phyloP scores from a whole-genome alignment of 768 basidiomycete species.

The Russula olivacea region DNA sequence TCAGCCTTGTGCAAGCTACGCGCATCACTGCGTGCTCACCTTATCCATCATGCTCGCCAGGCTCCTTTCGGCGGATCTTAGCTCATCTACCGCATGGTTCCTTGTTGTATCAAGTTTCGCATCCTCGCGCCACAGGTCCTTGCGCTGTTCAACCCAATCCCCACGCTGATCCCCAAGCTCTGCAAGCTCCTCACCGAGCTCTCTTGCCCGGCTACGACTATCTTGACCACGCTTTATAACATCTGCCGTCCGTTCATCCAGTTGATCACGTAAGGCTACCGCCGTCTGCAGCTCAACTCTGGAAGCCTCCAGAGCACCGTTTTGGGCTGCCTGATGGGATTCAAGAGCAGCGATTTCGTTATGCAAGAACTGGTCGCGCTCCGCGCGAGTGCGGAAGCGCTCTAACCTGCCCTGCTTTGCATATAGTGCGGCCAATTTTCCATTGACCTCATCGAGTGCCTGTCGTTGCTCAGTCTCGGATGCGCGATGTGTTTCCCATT shows the following conservation, averaged over 20 bases:
- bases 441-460: slow-evolving; percentile 67
- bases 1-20: slow-evolving; percentile 16
- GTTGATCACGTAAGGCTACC: slow-evolving; percentile 43
- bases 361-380: slow-evolving; percentile 78
- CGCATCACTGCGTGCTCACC: slow-evolving; percentile 40
- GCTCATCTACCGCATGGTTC: slow-evolving; percentile 69
- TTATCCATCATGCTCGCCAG: slow-evolving; percentile 95
- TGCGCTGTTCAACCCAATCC: slow-evolving; percentile 71
- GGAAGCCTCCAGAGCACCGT: slow-evolving; percentile 48
- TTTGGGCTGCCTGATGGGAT: slow-evolving; percentile 52
- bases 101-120: slow-evolving; percentile 78
- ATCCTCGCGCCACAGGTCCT: slow-evolving; percentile 94
- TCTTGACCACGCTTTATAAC: slow-evolving; percentile 60
- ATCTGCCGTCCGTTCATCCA: slow-evolving; percentile 53
- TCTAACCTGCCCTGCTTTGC: slow-evolving; percentile 87
- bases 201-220: slow-evolving; percentile 48
- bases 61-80: slow-evolving; percentile 70
- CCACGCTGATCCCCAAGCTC: slow-evolving; percentile 61
- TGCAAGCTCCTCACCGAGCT: slow-evolving; percentile 55
- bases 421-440: slow-evolving; percentile 67
- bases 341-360: slow-evolving; percentile 71
- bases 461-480: slow-evolving; percentile 52
- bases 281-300: slow-evolving; percentile 45
- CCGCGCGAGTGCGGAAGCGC: slow-evolving; percentile 75
- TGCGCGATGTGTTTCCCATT: slow-evolving; percentile 56